Conservation (phyloP, 768 basidiomycete genomes). For the Crepidotus variabilis region DNA sequence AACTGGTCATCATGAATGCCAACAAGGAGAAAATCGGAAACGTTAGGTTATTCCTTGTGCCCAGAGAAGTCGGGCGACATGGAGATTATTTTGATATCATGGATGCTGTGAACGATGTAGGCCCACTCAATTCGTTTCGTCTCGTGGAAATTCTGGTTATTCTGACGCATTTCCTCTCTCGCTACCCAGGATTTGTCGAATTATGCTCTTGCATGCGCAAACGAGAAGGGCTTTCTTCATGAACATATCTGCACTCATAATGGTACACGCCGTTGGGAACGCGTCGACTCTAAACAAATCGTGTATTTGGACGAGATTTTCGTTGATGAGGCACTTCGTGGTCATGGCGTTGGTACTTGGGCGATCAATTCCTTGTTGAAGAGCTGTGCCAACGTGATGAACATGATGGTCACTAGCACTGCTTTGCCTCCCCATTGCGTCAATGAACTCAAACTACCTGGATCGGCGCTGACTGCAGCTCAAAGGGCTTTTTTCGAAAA, state of each 20-base stretch:
- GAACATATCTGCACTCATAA: not conserved
- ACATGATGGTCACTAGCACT: not conserved
- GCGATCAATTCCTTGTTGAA: not conserved
- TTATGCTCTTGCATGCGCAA: not conserved
- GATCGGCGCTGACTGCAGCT: not conserved
- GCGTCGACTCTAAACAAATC: not conserved
- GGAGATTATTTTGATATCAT: not conserved
- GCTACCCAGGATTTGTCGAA: not conserved
- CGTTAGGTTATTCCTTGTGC: not conserved
- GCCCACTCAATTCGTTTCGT: not conserved
- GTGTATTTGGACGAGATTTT: not conserved
- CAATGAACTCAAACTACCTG: not conserved
- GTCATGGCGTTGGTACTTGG: not conserved
- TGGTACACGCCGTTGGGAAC: not conserved
- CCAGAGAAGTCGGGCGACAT: not conserved
- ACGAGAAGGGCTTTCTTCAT: not conserved
- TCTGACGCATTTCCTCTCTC: not conserved
- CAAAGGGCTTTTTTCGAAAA: not conserved
- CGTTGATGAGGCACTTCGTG: not conserved
- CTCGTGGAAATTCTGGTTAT: not conserved
- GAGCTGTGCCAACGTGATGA: not conserved
- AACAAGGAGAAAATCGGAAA: not conserved
- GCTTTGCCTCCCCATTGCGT: not conserved
- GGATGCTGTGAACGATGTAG: not conserved
- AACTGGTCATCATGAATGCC: not conserved